phyloP scores from a whole-genome alignment of 1,139 yeast genomes.

The Nakaseomyces kungkrabaensis region DNA sequence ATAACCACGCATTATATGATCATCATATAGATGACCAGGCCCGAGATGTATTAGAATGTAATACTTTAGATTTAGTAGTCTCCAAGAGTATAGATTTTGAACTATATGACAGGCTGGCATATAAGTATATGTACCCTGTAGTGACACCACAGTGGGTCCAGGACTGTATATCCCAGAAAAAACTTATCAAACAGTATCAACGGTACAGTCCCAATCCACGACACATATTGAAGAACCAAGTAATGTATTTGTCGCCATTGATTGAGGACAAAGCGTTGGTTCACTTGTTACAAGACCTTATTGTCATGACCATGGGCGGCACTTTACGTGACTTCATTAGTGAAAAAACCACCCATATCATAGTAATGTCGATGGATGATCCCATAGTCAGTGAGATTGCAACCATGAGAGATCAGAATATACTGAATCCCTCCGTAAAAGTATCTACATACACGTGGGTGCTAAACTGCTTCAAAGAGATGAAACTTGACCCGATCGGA shows the following conservation, averaged over 20 bases:
- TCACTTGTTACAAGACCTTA: constrained; percentile 44
- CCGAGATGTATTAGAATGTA: background rate
- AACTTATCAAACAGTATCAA: constrained; percentile 26
- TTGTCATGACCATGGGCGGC: background rate
- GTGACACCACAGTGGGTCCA: constrained; percentile 56
- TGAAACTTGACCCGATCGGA: background rate
- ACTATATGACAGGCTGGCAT: constrained; percentile 40
- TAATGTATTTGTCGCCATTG: background rate
- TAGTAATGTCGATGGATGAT: background rate
- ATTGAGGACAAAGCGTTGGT: background rate
- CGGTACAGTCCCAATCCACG: background rate
- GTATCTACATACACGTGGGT: too few relatives aligned
- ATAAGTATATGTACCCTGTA: constrained; percentile 52
- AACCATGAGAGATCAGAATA: too few relatives aligned
- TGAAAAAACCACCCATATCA: constrained; percentile 1
- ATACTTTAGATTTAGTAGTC: constrained; percentile 40
- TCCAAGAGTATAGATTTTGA: constrained; percentile 45
- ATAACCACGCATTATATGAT: background rate
- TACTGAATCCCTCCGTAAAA: too few relatives aligned
- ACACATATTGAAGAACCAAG: background rate
- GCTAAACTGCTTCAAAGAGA: too few relatives aligned
- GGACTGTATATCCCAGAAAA: constrained; percentile 37
- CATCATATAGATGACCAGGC: background rate
- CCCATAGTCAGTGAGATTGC: too few relatives aligned
- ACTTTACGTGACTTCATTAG: background rate